Base-by-base conservation (phyloP, 495 filamentous ascomycete genomes). In the Penicillium paxilli region DNA sequence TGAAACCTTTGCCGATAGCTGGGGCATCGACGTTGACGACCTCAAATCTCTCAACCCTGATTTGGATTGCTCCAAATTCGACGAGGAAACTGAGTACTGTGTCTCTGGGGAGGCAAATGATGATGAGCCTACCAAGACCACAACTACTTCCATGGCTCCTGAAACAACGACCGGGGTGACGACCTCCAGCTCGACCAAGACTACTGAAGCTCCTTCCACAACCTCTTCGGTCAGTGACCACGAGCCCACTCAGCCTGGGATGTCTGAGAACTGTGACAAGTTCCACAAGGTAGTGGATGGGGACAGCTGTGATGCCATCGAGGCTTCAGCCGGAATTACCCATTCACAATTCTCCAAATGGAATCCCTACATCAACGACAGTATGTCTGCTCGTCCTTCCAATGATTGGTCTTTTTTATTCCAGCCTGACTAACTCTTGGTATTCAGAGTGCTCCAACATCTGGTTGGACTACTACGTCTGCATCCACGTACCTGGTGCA, bases 241-340 rank as follows among this genome's bases (percentile, higher is more conserved):
- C 8, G 44, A 47, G 22, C 70, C 73, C 41, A 62, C 47, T 23
- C 64, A 70, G 54, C 50, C 66, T 3, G 68, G 67, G 6, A 69
- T 75, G 56, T 51, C 67, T 23, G 28, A 37, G 30, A 70, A 67
- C 53, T 77, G 72, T 52, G 63, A 71, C 45, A 52, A 23, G 3
- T 69, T 66, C 56, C 58, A 72, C 51, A 48, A 63, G 20, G 69
- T 71, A 14, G 24, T 37, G 23, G 12, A 19, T 10, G 67, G 65
- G 28, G 70, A 74, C 46, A 37, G 14, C 24, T 77, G 72, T 55
- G 46, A 23, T 16, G 41, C 37, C n/a, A 69, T 77, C 14, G 63
- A 65, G 21, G 24, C 44, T 1, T 41, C 44, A 16, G 28, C 61
- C 42, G 55, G 63, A 6, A 73, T 75, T 46, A 62, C 63, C 47